These are phyloP conservation scores for Huntiella omanensis DNA, from an alignment of 2,329 filamentous ascomycete genomes.

Conservation along the genomic window DNA sequence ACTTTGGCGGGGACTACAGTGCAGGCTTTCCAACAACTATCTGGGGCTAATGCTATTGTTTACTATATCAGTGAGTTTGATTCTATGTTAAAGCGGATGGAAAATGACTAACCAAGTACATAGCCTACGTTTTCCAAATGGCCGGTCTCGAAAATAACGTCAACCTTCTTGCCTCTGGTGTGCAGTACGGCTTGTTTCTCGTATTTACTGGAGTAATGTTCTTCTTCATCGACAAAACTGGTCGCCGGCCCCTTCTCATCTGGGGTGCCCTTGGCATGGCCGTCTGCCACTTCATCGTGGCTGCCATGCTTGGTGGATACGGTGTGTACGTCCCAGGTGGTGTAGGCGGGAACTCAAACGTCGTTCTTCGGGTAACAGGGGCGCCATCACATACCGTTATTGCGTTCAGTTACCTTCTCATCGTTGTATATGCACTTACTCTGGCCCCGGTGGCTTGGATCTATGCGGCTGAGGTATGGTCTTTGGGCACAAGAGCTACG, in stretches of 20 bases:
- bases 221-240: slow-evolving; percentile 33
- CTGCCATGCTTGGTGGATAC: slow-evolving; percentile 29
- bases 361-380: slow-evolving; percentile 30
- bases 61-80: slow-evolving; percentile 29
- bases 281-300: slow-evolving; percentile 36
- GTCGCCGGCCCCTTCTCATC: slow-evolving; percentile 46
- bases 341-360: slow-evolving; percentile 25
- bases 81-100: too few relatives aligned
- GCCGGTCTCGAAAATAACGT: slow-evolving; percentile 25
- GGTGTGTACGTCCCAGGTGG: slow-evolving; percentile 24
- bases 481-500: slow-evolving; percentile 38
- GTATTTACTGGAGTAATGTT: slow-evolving; percentile 17
- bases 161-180: slow-evolving; percentile 34
- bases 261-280: slow-evolving; percentile 48
- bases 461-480: slow-evolving; percentile 47
- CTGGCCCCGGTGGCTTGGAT: slow-evolving; percentile 46
- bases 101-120: not conserved
- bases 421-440: slow-evolving; percentile 44
- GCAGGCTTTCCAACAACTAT: slow-evolving; percentile 37
- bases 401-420: slow-evolving; percentile 44
- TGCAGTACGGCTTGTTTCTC: slow-evolving; percentile 30
- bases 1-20: slow-evolving; percentile 32
- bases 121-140: slow-evolving; percentile 21
- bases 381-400: slow-evolving; percentile 41
- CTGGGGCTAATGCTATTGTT: slow-evolving; percentile 37